Base-by-base conservation (phyloP, 2,329 filamentous ascomycete genomes). In the Daldinia sp. region DNA sequence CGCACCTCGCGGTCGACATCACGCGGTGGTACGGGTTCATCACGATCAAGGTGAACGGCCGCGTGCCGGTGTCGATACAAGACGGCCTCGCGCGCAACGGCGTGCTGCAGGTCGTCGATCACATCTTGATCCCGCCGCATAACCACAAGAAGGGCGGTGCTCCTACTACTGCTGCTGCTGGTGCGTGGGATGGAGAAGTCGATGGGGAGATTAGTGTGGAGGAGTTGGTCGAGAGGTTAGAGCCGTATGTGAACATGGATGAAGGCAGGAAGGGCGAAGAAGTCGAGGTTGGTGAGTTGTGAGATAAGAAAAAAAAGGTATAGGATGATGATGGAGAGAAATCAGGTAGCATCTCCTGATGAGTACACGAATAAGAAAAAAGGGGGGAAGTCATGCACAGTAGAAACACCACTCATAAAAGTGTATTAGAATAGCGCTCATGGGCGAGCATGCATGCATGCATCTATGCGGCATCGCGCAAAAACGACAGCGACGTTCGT, bases 31-130 rank as follows among this genome's bases (percentile, higher is more conserved):
- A 88, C n/a, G 88, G 91, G 0, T 89, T 92, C 74, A 88, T 92
- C 59, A 85, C 81, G 4, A 90, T 97, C 68, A 89, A 89, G 77
- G 85, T 97, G 75, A 97, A 97, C 75, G 92, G 90, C 13, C 90
- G 90, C 72, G 83, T 85, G 2, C 83, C 83, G 6, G 91, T 97
- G 1, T 82, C 83, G 0, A 82, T 93, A 6, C 83, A 89, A 69
- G 93, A 97, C 76, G 90, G 85, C 0, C 79, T 96, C 62, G 92
- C 90, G 0, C 87, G 86, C 75, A 92, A 97, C 77, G 94, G 94
- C 35, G 93, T 95, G 13, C 87, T 97, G 41, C 94, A 97, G 63
- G 89, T 95, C 15, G 84, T 96, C 0, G 85, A 86, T 54, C 85
- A 85, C 64, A 88, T 97, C 0, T 81, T 97, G 64, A 88, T 98